Evolutionary conservation across 768 basidiomycete genomes (phyloP).

Genomic region (Psilocybe tampanensis): DNA sequence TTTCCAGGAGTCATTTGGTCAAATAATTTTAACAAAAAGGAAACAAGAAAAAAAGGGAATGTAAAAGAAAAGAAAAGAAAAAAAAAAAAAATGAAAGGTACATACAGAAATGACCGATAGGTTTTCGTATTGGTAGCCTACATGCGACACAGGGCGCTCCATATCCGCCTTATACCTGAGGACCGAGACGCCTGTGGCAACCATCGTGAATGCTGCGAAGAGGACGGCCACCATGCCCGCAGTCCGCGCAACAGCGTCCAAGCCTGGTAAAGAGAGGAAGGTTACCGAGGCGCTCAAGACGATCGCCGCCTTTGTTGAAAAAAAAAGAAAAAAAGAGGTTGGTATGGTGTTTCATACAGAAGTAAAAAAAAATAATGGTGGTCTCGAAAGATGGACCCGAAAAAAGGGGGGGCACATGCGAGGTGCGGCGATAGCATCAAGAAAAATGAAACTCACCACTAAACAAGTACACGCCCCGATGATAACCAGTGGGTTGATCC

Average conservation of each 20-base stretch:
- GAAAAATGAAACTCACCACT: slow-evolving; percentile 47
- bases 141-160: slow-evolving; percentile 45
- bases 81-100: neutral
- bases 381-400: too few relatives aligned
- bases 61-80: too few relatives aligned
- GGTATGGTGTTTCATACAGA: slow-evolving; percentile 11
- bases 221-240: slow-evolving; percentile 69
- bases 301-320: slow-evolving; percentile 64
- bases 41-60: too few relatives aligned
- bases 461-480: slow-evolving; percentile 68
- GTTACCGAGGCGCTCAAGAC: slow-evolving; percentile 82
- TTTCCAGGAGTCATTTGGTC: too few relatives aligned
- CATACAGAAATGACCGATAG: slow-evolving; percentile 50
- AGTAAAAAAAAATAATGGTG: neutral
- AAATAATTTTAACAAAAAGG: too few relatives aligned
- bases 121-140: slow-evolving; percentile 65
- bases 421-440: neutral
- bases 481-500: slow-evolving; percentile 59
- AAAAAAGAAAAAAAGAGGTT: slow-evolving; percentile 8
- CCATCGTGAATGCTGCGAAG: slow-evolving; percentile 71
- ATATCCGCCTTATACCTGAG: slow-evolving; percentile 72
- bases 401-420: neutral
- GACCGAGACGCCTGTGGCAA: slow-evolving; percentile 67
- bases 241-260: slow-evolving; percentile 65
- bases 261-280: slow-evolving; percentile 75